Evolutionary conservation across 148 eudicot genomes (phyloP).

Genomic region (Nyssa sinensis): DNA sequence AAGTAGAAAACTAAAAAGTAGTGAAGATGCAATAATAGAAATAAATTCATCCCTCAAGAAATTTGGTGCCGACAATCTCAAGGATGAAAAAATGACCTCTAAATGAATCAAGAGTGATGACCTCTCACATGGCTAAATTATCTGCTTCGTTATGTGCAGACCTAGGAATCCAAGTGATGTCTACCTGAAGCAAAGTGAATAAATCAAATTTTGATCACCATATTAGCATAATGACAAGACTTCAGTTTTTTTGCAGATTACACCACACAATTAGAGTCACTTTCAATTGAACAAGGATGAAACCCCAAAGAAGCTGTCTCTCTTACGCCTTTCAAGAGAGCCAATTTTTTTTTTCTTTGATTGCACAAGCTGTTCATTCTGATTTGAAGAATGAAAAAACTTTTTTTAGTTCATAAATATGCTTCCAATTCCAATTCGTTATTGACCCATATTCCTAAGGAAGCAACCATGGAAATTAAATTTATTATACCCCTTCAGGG

Average conservation of each 20-base stretch:
- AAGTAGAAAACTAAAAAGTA: no score
- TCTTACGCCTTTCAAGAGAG: background rate
- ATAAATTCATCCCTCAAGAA: no score
- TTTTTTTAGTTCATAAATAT: background rate
- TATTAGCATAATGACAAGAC: background rate
- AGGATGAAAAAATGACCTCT: no score
- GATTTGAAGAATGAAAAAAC: background rate
- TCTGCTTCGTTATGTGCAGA: no score
- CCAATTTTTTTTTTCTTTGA: background rate
- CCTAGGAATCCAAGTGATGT: no score
- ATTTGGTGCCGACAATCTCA: no score
- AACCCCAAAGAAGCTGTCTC: background rate
- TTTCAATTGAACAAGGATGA: no score
- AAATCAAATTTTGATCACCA: no score
- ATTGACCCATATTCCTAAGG: background rate
- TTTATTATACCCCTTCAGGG: background rate
- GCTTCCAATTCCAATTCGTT: background rate
- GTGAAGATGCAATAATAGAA: no score
- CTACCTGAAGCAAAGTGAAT: no score
- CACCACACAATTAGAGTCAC: background rate
- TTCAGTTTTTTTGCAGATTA: background rate
- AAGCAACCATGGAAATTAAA: background rate
- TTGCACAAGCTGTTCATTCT: background rate
- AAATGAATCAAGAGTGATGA: no score
- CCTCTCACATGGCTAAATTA: no score